Evolutionary conservation across 495 filamentous ascomycete species (phyloP), one percentile per base, ranked within the genome.

Genomic region (Neurospora pannonica): DNA sequence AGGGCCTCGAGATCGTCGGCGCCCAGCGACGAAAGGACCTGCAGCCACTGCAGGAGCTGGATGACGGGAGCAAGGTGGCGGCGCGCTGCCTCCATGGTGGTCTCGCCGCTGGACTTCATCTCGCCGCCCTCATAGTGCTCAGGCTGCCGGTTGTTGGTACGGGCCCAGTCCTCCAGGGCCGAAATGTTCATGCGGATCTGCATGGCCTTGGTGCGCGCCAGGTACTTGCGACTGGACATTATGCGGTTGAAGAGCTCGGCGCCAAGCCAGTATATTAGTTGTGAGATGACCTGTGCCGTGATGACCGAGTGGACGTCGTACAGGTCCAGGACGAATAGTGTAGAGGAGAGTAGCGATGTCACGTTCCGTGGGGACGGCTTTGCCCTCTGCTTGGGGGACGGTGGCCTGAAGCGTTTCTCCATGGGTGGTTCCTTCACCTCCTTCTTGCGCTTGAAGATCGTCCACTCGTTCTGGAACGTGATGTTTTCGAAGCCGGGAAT

Each of bases 121-220:
- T 95, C 93, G 10, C 95, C 96, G 74, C 93, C 91, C 80, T 99
- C 96, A 78, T 94, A 98, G 80, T 98, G 96, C 80, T 97, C 96
- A 9, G 96, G 95, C 76, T 97, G 90, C 19, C 97, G 90, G 78
- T 97, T 98, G 82, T 98, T 99, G 36, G 87, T 85, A 17, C 94
- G 88, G 2, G 95, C 96, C 96, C 96, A 99, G 79, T 99, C 96
- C 81, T 99, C 96, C 60, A 99, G 86, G 3, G 88, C 89, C 5
- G 96, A 98, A 36, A 98, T 90, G 80, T 99, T 99, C 93, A 99
- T 97, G 75, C 96, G 93, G 74, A 99, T 98, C 78, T 99, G 97
- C 96, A 99, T 98, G 7, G 96, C 96, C 81, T 99, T 99, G 17
- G 96, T 99, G 38, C 96, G 90, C 6, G 96, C 95, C 8, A 99